Base-by-base conservation (phyloP, 2,329 filamentous ascomycete genomes). In the Beauveria sp. region DNA sequence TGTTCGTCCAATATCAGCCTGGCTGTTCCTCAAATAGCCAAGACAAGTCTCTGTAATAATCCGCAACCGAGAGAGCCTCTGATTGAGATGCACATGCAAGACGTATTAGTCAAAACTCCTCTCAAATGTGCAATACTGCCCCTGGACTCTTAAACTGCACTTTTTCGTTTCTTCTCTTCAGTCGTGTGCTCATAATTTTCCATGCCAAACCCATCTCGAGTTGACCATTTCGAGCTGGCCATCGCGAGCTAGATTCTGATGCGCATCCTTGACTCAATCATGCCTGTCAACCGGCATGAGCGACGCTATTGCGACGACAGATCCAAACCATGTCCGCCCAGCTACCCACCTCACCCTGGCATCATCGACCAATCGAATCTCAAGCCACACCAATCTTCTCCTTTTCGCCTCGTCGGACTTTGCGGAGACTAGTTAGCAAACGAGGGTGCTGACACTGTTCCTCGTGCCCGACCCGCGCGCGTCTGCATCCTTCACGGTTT, bases 1-100 rank as follows among this genome's bases (percentile, higher is more conserved):
- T 43, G 57, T 59, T 59, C 57, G 57, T 59, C 57, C 47, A 51
- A 59, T 59, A 52, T 59, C 56, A 43, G 24, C 45, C 9, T 55
- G 30, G 18, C 16, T 42, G 20, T 16, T 43, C 9, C 46, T 26
- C n/a, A 30, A 43, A 28, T 42, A 51, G 10, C 22, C 18, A 9
- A 46, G 53, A 16, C 18, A 20, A 9, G 20, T n/a, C n/a, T 28
- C 10, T 40, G 30, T 26, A 56, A 20, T 38, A 12, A 34, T 34
- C 30, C 30, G 30, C 5, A 34, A 34, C 12, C 14, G 12, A 34
- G 28, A 30, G 30, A 34, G 30, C 10, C 30, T 34, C 30, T 14
- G 28, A 28, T 8, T 8, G 28, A 30, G 28, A 30, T 10, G 28
- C 28, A 30, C 28, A 30, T 8, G 28, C 28, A 10, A 30, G 28